Evolutionary conservation across 352 stramenopile species (phyloP), one percentile per base, ranked within the genome.

Genomic region (Phytophthora constricta): DNA sequence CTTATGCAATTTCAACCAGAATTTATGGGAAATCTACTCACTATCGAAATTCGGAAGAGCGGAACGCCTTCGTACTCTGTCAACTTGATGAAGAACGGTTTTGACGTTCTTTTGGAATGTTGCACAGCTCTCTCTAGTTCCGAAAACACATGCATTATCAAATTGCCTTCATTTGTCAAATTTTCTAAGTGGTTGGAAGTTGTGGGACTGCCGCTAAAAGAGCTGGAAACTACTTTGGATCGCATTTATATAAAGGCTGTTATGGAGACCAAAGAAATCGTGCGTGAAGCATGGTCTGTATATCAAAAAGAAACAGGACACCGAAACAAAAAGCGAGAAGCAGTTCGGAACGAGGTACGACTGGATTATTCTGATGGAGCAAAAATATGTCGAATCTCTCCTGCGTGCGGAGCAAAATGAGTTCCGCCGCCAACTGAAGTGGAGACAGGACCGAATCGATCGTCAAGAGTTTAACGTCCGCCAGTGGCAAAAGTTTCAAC

Each of bases 81-180:
- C 28, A 91, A 93, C 46, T 50, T 93, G 62, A 88, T 91, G 75
- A 93, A 93, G 58, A 91, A 86, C 33, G 85, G 85, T 0, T 93
- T 93, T 57, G 83, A 93, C 11, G 68, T 77, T 7, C 56, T 93
- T 8, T 64, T 90, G 10, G 71, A 88, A 19, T 83, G 45, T 26
- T 22, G 11, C 23, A 42, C n/a, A 49, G 27, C 11, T 17, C 39
- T 25, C n/a, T 53, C 66, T 16, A 37, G 65, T 7, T 39, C 58
- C 43, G 27, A 55, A 48, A 63, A 56, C 22, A 16, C 20, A n/a
- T 9, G n/a, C 3, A 61, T 76, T 17, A 49, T 65, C 17, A 28
- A 70, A 8, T 71, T 47, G 13, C 0, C 26, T 47, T 3, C 67
- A 4, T 89, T 90, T 58, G 39, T 57, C 16, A 85, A 77, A 51